Evolutionary conservation across 2,329 filamentous ascomycete genomes (phyloP).

Genomic region (Colletotrichum simmondsii): DNA sequence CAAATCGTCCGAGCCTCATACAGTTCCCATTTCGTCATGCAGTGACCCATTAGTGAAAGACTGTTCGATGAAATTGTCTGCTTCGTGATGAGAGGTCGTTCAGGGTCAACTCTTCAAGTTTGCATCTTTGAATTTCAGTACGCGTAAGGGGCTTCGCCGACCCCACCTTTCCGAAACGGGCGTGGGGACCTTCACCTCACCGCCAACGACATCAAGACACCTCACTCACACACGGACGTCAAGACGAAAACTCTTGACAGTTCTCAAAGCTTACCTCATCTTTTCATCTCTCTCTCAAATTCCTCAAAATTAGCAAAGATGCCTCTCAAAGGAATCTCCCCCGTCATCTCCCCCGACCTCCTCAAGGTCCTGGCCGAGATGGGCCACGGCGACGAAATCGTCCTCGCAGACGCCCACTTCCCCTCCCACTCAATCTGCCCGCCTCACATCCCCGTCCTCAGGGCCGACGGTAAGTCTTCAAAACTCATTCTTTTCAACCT

Average conservation of each 20-base stretch:
- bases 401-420: slow-evolving; percentile 30
- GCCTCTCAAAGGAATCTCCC: slow-evolving; percentile 28
- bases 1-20: too few relatives aligned
- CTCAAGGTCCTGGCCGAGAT: slow-evolving; percentile 33
- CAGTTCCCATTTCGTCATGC: too few relatives aligned
- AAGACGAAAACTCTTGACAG: background rate
- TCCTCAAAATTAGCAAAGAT: background rate
- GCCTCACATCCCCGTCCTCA: slow-evolving; percentile 25
- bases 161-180: background rate
- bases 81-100: background rate
- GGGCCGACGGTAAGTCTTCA: slow-evolving; percentile 20
- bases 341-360: slow-evolving; percentile 30
- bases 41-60: too few relatives aligned
- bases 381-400: slow-evolving; percentile 31
- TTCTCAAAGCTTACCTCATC: background rate
- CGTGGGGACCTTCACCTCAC: background rate
- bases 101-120: background rate
- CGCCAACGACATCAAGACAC: background rate
- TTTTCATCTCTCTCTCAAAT: background rate
- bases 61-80: too few relatives aligned
- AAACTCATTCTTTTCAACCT: too few relatives aligned
- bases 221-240: background rate
- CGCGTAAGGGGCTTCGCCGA: background rate
- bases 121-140: background rate
- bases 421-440: slow-evolving; percentile 31